A percentile compares a stretch with the other conserved stretches of the same genome.
phyloP scores from a whole-genome alignment of 2,329 filamentous ascomycete genomes.

The Didymellaceae sp. region DNA sequence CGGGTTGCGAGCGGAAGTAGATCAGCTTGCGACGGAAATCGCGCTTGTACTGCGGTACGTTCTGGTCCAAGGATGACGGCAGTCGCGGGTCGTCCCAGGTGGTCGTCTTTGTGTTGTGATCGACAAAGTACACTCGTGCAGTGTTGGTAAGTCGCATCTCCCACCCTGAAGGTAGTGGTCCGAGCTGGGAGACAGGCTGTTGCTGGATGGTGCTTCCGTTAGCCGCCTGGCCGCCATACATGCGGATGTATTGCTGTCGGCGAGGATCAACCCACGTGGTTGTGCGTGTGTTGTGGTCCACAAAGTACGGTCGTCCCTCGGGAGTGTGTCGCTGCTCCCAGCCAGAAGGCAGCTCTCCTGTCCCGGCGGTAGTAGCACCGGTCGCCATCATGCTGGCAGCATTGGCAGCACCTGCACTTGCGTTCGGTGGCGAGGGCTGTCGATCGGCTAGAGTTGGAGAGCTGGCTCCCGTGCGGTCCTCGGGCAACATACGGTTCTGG shows the following conservation, averaged over 20 bases:
- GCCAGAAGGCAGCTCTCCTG: slow-evolving; percentile 89
- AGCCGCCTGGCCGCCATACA: slow-evolving; percentile 88
- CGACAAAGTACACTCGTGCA: slow-evolving; percentile 96
- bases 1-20: slow-evolving; percentile 98
- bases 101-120: slow-evolving; percentile 99
- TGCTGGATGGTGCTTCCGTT: slow-evolving; percentile 87
- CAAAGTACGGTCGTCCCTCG: slow-evolving; percentile 94
- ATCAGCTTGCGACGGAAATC: slow-evolving; percentile 98
- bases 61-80: slow-evolving; percentile 95
- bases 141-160: slow-evolving; percentile 99
- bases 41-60: slow-evolving; percentile 98
- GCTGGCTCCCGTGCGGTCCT: slow-evolving; percentile 91
- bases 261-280: slow-evolving; percentile 98
- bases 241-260: slow-evolving; percentile 96
- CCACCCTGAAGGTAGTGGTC: slow-evolving; percentile 95
- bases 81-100: slow-evolving; percentile 98
- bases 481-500: slow-evolving; percentile 92
- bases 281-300: slow-evolving; percentile 97
- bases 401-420: slow-evolving; percentile 48
- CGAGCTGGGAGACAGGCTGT: slow-evolving; percentile 95
- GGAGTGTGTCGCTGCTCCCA: slow-evolving; percentile 98
- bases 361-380: slow-evolving; percentile 90
- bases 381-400: slow-evolving; percentile 90
- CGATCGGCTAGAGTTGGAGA: slow-evolving; percentile 76
- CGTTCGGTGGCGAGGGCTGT: slow-evolving; percentile 49